Percentiles rank a stretch among this genome's conserved stretches.
Evolutionary conservation across 371 early-diverging fungal species (phyloP).

Genomic region (Thermomucor indicae-seudaticae): DNA sequence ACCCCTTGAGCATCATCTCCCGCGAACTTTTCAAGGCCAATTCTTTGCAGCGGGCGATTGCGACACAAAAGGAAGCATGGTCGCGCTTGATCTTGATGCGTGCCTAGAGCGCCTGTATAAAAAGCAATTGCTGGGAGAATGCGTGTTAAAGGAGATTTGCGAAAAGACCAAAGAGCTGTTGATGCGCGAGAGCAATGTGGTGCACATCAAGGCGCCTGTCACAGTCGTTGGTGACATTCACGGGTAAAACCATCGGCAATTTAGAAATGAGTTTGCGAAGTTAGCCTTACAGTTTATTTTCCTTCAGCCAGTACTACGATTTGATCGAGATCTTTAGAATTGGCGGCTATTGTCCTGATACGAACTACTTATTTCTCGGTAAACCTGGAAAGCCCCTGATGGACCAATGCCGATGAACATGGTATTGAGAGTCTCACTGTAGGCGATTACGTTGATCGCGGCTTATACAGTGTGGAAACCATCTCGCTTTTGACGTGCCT

Average conservation of each 20-base stretch:
- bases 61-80: conserved; percentile 27
- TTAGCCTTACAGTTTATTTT: not conserved
- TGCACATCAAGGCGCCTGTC: conserved; percentile 83
- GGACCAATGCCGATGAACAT: not conserved
- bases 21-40: too few species aligned
- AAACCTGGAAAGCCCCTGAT: conserved; percentile 3
- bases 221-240: conserved; percentile 97
- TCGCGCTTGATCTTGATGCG: conserved; percentile 66
- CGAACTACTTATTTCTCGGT: conserved; percentile 95
- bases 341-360: conserved; percentile 88
- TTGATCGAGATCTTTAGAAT: conserved; percentile 94
- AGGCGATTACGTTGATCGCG: conserved; percentile 98
- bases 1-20: too few species aligned
- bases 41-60: too few species aligned
- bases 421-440: not conserved
- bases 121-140: conserved; percentile 81
- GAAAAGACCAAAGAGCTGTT: conserved; percentile 85
- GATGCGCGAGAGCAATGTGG: conserved; percentile 87
- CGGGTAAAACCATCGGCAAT: conserved; percentile 51
- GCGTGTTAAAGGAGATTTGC: conserved; percentile 85
- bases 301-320: conserved; percentile 90
- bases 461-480: conserved; percentile 93
- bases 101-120: conserved; percentile 69
- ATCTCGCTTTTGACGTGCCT: conserved; percentile 86
- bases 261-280: not conserved